Percentiles rank a stretch among this genome's conserved stretches.
These are phyloP conservation scores for Fistulifera solaris DNA, from an alignment of 108 stramenopile genomes.

Conservation along the genomic window DNA sequence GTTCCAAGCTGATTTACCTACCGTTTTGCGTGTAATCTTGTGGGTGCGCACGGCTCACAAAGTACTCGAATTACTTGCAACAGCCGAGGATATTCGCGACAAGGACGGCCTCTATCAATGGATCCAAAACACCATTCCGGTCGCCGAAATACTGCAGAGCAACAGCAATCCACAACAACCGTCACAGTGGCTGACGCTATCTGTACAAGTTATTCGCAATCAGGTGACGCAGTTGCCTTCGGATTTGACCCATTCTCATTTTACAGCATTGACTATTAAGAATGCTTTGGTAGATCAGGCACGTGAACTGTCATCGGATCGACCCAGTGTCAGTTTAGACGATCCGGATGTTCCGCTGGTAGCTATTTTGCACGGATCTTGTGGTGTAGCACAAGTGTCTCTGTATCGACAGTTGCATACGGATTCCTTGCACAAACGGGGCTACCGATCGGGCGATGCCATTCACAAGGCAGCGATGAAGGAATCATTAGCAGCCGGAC, in stretches of 20 bases:
- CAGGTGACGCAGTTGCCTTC: conserved; percentile 35
- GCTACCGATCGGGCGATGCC: conserved; percentile 12
- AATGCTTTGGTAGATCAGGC: conserved; percentile 69
- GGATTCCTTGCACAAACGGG: conserved; percentile 17
- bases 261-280: conserved; percentile 66
- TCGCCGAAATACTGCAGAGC: conserved; percentile 47
- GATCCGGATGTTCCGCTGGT: conserved; percentile 75
- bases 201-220: conserved; percentile 40
- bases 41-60: conserved; percentile 72
- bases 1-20: conserved; percentile 21
- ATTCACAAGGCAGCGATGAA: conserved; percentile 55
- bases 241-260: conserved; percentile 75
- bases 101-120: conserved; percentile 55
- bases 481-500: conserved; percentile 70
- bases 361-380: conserved; percentile 34
- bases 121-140: conserved; percentile 26
- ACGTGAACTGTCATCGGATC: conserved; percentile 49
- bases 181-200: conserved; percentile 49
- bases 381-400: conserved; percentile 16
- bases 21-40: conserved; percentile 42
- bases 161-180: conserved; percentile 22
- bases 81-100: conserved; percentile 8
- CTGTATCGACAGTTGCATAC: conserved; percentile 56
- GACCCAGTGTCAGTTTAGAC: conserved; percentile 61
- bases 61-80: conserved; percentile 50